A percentile compares a stretch with the other conserved stretches of the same genome.
These are phyloP conservation scores for Coniferiporia weirii DNA, from an alignment of 1,284 basidiomycete genomes.

Conservation along the genomic window DNA sequence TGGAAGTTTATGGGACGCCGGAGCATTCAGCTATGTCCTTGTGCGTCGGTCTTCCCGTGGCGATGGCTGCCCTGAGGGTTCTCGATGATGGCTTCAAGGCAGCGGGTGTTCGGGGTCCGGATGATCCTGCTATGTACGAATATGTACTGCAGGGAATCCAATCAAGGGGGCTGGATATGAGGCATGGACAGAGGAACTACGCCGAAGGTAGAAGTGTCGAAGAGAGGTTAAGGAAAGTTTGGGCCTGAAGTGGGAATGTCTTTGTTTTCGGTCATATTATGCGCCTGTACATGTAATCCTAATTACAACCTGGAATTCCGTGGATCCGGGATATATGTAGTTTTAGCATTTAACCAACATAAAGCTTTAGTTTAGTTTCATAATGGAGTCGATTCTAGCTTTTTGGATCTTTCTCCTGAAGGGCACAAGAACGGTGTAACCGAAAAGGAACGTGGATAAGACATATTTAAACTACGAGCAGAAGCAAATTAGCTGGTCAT, in stretches of 20 bases:
- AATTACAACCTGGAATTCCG: not conserved
- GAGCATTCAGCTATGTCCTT: slow-evolving; percentile 80
- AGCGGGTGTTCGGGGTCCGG: slow-evolving; percentile 65
- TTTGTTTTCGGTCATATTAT: not conserved
- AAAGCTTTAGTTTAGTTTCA: slow-evolving; percentile 41
- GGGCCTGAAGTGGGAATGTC: not conserved
- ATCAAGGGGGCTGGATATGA: slow-evolving; percentile 61
- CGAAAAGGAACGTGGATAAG: slow-evolving; percentile 42
- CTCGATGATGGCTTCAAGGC: slow-evolving; percentile 48
- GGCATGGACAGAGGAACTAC: slow-evolving; percentile 39
- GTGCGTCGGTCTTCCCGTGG: slow-evolving; percentile 84
- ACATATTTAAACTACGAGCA: slow-evolving; percentile 45
- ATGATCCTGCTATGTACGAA: slow-evolving; percentile 50
- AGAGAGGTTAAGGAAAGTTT: slow-evolving; percentile 6
- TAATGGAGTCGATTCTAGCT: slow-evolving; percentile 67
- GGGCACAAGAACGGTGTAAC: slow-evolving; percentile 47
- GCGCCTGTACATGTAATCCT: not conserved
- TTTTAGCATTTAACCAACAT: not conserved
- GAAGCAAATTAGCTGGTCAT: slow-evolving; percentile 15
- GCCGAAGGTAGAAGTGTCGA: slow-evolving; percentile 4
- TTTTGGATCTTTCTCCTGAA: slow-evolving; percentile 54
- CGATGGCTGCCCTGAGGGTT: slow-evolving; percentile 69
- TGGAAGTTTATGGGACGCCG: slow-evolving; percentile 68
- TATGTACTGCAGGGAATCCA: slow-evolving; percentile 59
- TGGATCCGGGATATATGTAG: not conserved